phyloP scores from a whole-genome alignment of 495 filamentous ascomycete species.

The Pseudoneurospora amorphoporcata region DNA sequence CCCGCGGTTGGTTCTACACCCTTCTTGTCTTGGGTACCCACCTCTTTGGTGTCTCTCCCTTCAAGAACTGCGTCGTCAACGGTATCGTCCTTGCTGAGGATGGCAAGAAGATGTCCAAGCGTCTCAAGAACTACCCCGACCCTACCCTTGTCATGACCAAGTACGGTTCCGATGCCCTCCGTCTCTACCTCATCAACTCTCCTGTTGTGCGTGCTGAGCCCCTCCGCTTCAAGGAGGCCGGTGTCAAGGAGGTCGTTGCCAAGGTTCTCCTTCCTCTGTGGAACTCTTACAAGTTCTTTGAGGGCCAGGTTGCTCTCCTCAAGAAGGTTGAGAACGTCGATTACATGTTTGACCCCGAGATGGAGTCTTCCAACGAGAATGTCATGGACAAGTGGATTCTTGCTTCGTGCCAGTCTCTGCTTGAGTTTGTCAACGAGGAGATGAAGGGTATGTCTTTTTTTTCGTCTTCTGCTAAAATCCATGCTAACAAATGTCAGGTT shows the following conservation, averaged over 20 bases:
- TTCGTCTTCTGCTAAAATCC: neutral
- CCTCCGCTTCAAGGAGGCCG: slow-evolving; percentile 80
- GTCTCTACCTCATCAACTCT: slow-evolving; percentile 94
- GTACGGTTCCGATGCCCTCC: slow-evolving; percentile 88
- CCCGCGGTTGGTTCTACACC: slow-evolving; percentile 97
- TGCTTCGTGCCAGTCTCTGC: slow-evolving; percentile 82
- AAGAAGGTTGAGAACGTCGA: slow-evolving; percentile 80
- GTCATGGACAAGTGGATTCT: slow-evolving; percentile 98
- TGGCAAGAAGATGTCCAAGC: slow-evolving; percentile 99
- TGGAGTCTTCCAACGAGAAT: slow-evolving; percentile 68
- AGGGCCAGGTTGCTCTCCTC: slow-evolving; percentile 82
- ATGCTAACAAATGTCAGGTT: slow-evolving; percentile 37
- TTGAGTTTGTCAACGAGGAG: slow-evolving; percentile 89
- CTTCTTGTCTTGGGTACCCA: slow-evolving; percentile 82
- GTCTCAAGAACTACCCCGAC: slow-evolving; percentile 95
- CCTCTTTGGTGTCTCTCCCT: slow-evolving; percentile 79
- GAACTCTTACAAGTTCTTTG: slow-evolving; percentile 98
- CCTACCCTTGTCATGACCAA: slow-evolving; percentile 72
- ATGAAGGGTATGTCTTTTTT: slow-evolving; percentile 56
- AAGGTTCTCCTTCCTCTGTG: slow-evolving; percentile 91
- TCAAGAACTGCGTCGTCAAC: slow-evolving; percentile 95
- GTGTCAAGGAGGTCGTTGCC: slow-evolving; percentile 91
- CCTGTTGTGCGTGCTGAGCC: slow-evolving; percentile 92
- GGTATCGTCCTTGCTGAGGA: slow-evolving; percentile 91
- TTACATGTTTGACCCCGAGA: slow-evolving; percentile 68